phyloP scores from a whole-genome alignment of 1,139 yeast genomes.

The Blastobotrys elegans region DNA sequence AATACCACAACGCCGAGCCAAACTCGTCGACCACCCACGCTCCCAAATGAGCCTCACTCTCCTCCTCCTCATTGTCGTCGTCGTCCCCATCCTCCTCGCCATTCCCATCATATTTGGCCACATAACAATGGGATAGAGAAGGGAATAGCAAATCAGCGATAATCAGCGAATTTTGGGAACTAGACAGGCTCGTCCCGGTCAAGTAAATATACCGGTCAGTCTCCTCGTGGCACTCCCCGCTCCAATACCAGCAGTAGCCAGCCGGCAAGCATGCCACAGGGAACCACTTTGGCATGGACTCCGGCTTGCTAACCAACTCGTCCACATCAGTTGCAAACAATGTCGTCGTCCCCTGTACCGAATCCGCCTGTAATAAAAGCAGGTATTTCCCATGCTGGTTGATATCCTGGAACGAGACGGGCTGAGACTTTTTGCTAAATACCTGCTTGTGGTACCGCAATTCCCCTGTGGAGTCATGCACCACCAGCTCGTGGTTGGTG shows the following conservation, averaged over 20 bases:
- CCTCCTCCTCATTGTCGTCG: background rate
- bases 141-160: background rate
- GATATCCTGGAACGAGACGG: background rate
- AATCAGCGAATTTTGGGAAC: background rate
- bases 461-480: background rate
- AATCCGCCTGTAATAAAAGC: background rate
- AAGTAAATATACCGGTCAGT: conserved; percentile 1
- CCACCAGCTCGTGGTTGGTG: background rate
- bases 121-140: background rate
- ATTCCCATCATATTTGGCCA: background rate
- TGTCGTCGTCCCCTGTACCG: background rate
- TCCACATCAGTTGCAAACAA: background rate
- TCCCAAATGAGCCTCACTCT: conserved; percentile 1
- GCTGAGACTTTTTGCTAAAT: background rate
- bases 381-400: conserved; percentile 3
- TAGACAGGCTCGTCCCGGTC: background rate
- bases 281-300: background rate
- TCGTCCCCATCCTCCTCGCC: background rate
- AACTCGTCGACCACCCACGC: conserved; percentile 1
- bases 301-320: background rate
- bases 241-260: background rate
- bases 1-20: conserved; percentile 6
- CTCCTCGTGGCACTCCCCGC: conserved; percentile 4
- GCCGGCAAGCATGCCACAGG: conserved; percentile 1
- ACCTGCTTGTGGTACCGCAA: background rate